Evolutionary conservation across 345 rosid genomes (phyloP), one percentile per base, ranked within the genome.

Genomic region (Heritiera littoralis): DNA sequence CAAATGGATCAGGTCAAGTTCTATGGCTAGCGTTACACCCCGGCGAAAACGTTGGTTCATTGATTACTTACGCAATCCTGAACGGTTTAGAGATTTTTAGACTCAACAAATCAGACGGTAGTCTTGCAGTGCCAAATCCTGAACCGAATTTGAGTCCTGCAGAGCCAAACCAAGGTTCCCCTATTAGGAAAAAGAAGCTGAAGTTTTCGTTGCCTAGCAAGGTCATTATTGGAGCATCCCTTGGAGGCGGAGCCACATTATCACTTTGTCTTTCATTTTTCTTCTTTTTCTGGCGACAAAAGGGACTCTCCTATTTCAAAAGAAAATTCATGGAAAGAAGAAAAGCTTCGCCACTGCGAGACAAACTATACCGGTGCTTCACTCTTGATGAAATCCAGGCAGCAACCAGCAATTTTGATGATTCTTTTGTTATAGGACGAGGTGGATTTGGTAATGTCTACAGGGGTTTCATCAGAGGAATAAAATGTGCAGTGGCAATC

Each of bases 81-180:
- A 84, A 81, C 20, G 87, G 88, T 17, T 30, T 87, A 40, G 88
- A 87, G 82, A 69, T 89, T 9, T 86, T 89, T 81, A 87, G 85
- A 74, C 77, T 65, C 64, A 43, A 73, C 20, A 35, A 49, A 3
- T 48, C 3, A 0, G 49, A 74, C 5, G 43, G 78, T 46, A 82
- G 66, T 73, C 76, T 89, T 63, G 88, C 89, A 11, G 86, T 85
- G 7, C 83, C 48, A 7, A 84, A 84, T 75, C 89, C 85, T 1
- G 76, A 83, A 51, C 75, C 73, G 11, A 1, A 4, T 54, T 15
- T 5, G 10, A 72, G 14, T 52, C 61, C 32, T 72, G 17, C 10
- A 6, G 4, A 1, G 0, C 11, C 4, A 4, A 17, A 23, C 5
- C 30, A 23, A 23, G 28, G 28, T 23, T 23, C 28, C 28, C 28